Evolutionary conservation across 2,329 filamentous ascomycete species (phyloP).

Genomic region (Hypoxylon rubiginosum): DNA sequence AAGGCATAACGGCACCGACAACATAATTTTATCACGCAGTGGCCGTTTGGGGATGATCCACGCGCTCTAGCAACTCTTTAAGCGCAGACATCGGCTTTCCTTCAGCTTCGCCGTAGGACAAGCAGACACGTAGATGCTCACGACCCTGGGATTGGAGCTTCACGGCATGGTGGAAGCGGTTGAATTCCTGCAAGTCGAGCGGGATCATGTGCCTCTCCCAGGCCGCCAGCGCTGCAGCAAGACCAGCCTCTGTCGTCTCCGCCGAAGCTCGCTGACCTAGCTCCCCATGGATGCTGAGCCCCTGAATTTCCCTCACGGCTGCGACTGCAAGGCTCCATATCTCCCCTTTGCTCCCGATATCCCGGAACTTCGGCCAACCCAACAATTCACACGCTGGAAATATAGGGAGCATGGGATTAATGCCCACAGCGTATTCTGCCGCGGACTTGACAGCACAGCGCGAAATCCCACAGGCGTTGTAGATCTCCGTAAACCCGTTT

Average conservation of each 20-base stretch:
- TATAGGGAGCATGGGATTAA: slow-evolving; percentile 23
- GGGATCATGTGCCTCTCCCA: slow-evolving; percentile 30
- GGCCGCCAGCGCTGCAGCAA: slow-evolving; percentile 11
- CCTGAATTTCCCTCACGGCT: slow-evolving; percentile 26
- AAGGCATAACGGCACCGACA: no score
- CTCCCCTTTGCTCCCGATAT: slow-evolving; percentile 14
- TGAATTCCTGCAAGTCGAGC: slow-evolving; percentile 30
- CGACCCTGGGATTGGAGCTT: slow-evolving; percentile 26
- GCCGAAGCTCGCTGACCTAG: slow-evolving; percentile 11
- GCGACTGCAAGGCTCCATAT: slow-evolving; percentile 20
- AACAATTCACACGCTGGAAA: slow-evolving; percentile 30
- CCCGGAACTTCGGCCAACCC: slow-evolving; percentile 25
- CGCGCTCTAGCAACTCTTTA: slow-evolving; percentile 25
- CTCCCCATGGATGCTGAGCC: slow-evolving; percentile 20
- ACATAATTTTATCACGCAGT: background rate
- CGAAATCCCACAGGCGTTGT: slow-evolving; percentile 12
- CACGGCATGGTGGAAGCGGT: slow-evolving; percentile 34
- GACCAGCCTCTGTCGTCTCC: slow-evolving; percentile 5
- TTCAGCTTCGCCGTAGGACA: slow-evolving; percentile 19
- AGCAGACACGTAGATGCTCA: slow-evolving; percentile 19
- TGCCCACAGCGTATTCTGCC: slow-evolving; percentile 11
- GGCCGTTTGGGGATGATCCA: background rate
- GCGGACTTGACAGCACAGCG: slow-evolving; percentile 20
- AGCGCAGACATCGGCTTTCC: slow-evolving; percentile 30
- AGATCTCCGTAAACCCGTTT: slow-evolving; percentile 18